Evolutionary conservation across 2,329 filamentous ascomycete species (phyloP).

Genomic region (Claviceps paspali): DNA sequence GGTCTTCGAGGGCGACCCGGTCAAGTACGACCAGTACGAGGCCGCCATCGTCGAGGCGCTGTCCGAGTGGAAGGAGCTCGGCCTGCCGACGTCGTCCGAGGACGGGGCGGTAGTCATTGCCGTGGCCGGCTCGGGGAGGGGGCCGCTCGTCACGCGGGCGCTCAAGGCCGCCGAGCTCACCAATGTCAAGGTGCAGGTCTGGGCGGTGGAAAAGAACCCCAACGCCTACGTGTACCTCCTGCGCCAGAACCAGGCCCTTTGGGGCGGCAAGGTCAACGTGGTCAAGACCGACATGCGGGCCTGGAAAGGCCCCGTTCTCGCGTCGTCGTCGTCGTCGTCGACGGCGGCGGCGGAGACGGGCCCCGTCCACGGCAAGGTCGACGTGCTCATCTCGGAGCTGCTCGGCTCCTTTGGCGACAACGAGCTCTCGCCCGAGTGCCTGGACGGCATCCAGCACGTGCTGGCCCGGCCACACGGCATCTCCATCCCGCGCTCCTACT

Average conservation of each 20-base stretch:
- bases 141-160: constrained; percentile 78
- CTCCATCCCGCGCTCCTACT: constrained; percentile 87
- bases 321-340: constrained; percentile 20
- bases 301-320: constrained; percentile 67
- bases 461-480: constrained; percentile 67
- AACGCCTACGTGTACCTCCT: constrained; percentile 92
- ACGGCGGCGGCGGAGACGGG: constrained; percentile 20
- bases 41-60: constrained; percentile 68
- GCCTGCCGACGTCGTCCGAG: constrained; percentile 57
- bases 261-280: constrained; percentile 67
- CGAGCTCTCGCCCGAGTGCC: constrained; percentile 87
- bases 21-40: constrained; percentile 97
- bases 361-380: constrained; percentile 50
- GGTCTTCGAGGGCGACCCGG: constrained; percentile 93
- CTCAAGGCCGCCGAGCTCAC: constrained; percentile 64
- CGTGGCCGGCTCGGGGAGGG: constrained; percentile 84
- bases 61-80: constrained; percentile 57
- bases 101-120: constrained; percentile 67
- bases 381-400: constrained; percentile 88
- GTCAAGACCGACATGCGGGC: constrained; percentile 95
- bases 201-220: constrained; percentile 95
- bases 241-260: constrained; percentile 68
- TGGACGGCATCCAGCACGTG: constrained; percentile 89
- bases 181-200: constrained; percentile 67
- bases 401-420: constrained; percentile 95